A percentile compares a stretch with the other conserved stretches of the same genome.
Conservation (phyloP, 2,329 filamentous ascomycete genomes). For the Nemania serpens region DNA sequence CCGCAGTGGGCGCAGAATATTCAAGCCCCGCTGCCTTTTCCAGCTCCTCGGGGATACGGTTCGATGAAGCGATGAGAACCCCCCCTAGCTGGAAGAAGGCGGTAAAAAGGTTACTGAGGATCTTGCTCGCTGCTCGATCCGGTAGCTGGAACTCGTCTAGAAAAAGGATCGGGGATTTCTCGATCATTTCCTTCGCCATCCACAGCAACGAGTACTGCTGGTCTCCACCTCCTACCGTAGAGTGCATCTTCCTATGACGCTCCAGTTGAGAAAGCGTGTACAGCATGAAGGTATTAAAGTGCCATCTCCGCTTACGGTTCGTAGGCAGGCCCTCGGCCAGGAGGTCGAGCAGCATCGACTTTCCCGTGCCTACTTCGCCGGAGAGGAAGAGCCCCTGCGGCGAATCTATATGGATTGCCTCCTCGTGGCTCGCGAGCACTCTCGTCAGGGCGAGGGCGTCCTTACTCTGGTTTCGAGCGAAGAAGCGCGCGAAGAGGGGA, state of each 20-base stretch:
- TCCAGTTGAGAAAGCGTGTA: constrained; percentile 76
- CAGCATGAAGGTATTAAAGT: constrained; percentile 87
- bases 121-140: constrained; percentile 77
- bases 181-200: constrained; percentile 76
- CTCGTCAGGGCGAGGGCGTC: constrained; percentile 68
- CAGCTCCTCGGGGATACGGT: constrained; percentile 82
- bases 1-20: constrained; percentile 59
- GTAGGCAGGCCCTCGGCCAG: constrained; percentile 79
- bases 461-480: constrained; percentile 58
- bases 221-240: constrained; percentile 31
- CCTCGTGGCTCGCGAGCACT: constrained; percentile 72
- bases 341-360: constrained; percentile 83
- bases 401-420: constrained; percentile 71
- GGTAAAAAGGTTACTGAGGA: constrained; percentile 77
- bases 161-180: constrained; percentile 76
- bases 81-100: constrained; percentile 82
- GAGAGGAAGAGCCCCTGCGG: constrained; percentile 77
- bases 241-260: constrained; percentile 55
- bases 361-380: constrained; percentile 81
- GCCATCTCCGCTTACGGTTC: constrained; percentile 73
- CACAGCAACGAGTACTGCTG: constrained; percentile 71
- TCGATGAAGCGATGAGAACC: constrained; percentile 79
- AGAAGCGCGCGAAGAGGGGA: constrained; percentile 63
- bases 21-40: constrained; percentile 74
- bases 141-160: constrained; percentile 85